phyloP scores from a whole-genome alignment of 2,329 filamentous ascomycete genomes.

The Paraconiothyrium brasiliense region DNA sequence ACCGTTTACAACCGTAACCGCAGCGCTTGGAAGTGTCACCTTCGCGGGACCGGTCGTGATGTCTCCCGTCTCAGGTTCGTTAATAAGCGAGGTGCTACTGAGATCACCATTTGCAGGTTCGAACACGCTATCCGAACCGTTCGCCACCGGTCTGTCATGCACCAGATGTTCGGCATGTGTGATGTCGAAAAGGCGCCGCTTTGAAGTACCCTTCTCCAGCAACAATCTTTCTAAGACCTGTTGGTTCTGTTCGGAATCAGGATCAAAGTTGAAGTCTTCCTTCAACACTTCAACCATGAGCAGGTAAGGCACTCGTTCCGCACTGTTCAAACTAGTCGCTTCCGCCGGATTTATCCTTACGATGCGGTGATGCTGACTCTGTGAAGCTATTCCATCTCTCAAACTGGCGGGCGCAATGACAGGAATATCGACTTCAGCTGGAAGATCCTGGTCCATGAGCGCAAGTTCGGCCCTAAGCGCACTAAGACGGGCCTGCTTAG shows the following conservation, averaged over 20 bases:
- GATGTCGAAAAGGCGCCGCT: conserved; percentile 62
- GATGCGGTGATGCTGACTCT: conserved; percentile 82
- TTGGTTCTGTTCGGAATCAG: conserved; percentile 76
- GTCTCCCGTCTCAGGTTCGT: conserved; percentile 61
- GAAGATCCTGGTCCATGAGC: conserved; percentile 80
- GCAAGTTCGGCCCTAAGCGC: conserved; percentile 83
- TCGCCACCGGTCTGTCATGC: conserved; percentile 55
- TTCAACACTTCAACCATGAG: conserved; percentile 84
- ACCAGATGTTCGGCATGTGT: conserved; percentile 68
- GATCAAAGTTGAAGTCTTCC: conserved; percentile 85
- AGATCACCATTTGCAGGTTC: conserved; percentile 83
- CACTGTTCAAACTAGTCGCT: conserved; percentile 85
- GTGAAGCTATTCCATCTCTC: conserved; percentile 75
- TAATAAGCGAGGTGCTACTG: conserved; percentile 75
- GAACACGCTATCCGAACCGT: conserved; percentile 76
- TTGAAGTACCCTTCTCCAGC: conserved; percentile 69
- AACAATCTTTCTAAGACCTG: conserved; percentile 70
- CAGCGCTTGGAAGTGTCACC: conserved; percentile 36
- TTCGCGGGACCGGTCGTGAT: conserved; percentile 43
- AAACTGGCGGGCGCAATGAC: conserved; percentile 81
- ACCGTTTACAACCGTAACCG: conserved; percentile 25
- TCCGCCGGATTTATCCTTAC: conserved; percentile 85
- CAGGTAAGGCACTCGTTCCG: conserved; percentile 84
- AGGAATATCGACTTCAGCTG: conserved; percentile 84
- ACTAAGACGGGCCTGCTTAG: conserved; percentile 82